Base-by-base conservation (phyloP, 1,284 basidiomycete species). In the Entoloma clypeatum region DNA sequence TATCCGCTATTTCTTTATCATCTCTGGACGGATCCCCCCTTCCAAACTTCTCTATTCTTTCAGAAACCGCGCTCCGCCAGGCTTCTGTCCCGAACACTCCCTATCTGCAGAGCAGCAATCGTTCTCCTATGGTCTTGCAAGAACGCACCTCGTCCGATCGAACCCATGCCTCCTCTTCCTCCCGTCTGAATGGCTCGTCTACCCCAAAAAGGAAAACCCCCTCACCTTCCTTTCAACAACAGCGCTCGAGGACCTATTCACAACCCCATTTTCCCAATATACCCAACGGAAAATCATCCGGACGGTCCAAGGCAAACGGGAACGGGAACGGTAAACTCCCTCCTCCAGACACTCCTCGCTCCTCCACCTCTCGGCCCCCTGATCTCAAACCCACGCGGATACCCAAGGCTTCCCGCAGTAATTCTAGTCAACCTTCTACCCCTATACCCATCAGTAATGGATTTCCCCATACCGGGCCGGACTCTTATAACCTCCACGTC, bases 1-100 rank as follows among this genome's bases (percentile, higher is more conserved):
- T 88, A 59, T 87, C 85, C 39, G 74, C 79, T 47, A 71, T 81
- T 21, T 86, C 85, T 34, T 69, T 85, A 36, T 66, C 70, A 14
- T 79, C 79, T 17, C 50, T 54, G 35, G 61, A 63, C 44, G 60
- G 66, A 32, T 37, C 48, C 21, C 31, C 49, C 10, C 32, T 28
- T 39, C 36, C 53, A 16, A 9, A 36, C 36, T 29, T 45, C 56
- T 35, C 45, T 39, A 13, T 46, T 48, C 30, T 38, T 51, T 6
- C 48, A 55, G 39, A 52, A n/a, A n/a, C n/a, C n/a, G n/a, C n/a
- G 46, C 37, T 50, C 44, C 28, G 41, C 44, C 19, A 47, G 47
- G n/a, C n/a, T n/a, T n/a, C n/a, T n/a, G n/a, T 36, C 22, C 33
- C 7, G 42, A 41, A 5, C 39, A 39, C 28, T 45, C 31, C 24